phyloP scores from a whole-genome alignment of 768 basidiomycete species.

The Lentinula sp. region DNA sequence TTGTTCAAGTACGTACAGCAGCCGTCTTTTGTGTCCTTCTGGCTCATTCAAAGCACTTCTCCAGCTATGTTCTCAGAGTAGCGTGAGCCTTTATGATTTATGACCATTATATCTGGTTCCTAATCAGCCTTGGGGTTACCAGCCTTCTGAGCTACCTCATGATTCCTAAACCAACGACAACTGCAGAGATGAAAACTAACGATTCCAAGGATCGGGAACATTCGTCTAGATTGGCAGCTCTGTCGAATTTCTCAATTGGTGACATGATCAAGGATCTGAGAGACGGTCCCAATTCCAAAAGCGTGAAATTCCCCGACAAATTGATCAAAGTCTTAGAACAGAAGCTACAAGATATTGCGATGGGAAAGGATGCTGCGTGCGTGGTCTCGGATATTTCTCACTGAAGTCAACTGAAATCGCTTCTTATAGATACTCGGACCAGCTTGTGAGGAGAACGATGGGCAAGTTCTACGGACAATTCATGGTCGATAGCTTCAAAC shows the following conservation, averaged over 20 bases:
- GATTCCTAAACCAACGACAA: slow-evolving; percentile 45
- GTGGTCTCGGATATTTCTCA: slow-evolving; percentile 25
- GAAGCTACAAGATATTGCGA: slow-evolving; percentile 86
- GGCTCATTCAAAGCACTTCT: slow-evolving; percentile 7
- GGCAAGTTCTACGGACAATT: slow-evolving; percentile 91
- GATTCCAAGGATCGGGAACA: slow-evolving; percentile 58
- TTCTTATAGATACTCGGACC: slow-evolving; percentile 72
- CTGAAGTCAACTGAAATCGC: slow-evolving; percentile 1
- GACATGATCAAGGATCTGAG: slow-evolving; percentile 78
- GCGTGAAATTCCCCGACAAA: slow-evolving; percentile 92
- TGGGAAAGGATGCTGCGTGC: slow-evolving; percentile 87
- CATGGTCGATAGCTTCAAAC: slow-evolving; percentile 76
- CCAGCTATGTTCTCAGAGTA: slow-evolving; percentile 76
- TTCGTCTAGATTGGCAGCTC: slow-evolving; percentile 60
- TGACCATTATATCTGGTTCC: slow-evolving; percentile 8
- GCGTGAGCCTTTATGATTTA: slow-evolving; percentile 50
- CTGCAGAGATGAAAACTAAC: slow-evolving; percentile 18
- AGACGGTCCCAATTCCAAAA: slow-evolving; percentile 61
- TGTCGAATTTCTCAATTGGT: slow-evolving; percentile 62
- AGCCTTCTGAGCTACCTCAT: slow-evolving; percentile 73
- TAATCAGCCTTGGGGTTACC: slow-evolving; percentile 1
- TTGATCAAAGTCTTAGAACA: slow-evolving; percentile 86
- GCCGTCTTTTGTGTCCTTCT: slow-evolving; percentile 8
- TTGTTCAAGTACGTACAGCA: slow-evolving; percentile 65
- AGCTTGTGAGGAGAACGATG: slow-evolving; percentile 83